Base-by-base conservation (phyloP, 257 asterid genomes). In the Solanum megistacrolobum region DNA sequence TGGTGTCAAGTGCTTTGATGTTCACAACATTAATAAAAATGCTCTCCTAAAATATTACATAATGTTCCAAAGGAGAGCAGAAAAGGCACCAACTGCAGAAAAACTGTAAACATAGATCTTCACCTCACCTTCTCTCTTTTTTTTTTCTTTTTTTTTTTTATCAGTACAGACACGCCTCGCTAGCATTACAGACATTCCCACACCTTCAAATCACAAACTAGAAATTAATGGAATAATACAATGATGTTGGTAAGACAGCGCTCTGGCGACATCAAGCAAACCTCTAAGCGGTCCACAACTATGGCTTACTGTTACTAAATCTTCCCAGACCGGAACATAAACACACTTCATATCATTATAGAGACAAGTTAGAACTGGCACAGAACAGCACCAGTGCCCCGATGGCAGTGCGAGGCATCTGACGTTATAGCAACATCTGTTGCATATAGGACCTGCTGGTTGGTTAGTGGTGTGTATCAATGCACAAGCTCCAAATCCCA, bases 331-430 rank as follows among this genome's bases (percentile, higher is more conserved):
- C 85, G 88, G 88, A 90, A 91, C 86, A 88, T 83, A 90, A 86
- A 92, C 95, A 91, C 94, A 90, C 94, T 87, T 87, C 90, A 90
- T 88, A 90, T 83, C 91, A 89, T 72, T 88, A 92, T 89, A 92
- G 90, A 93, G 92, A 92, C 90, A 62, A 88, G 89, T 89, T 88
- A 90, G 88, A 91, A 91, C 95, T 87, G 92, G 89, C 91, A 90
- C 62, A 55, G 88, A 23, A 87, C 71, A 29, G 90, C 52, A 89
- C 93, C 89, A 90, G 93, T 88, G 96, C 90, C 92, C 91, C 92
- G 86, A 91, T 35, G 81, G 91, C 91, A 88, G 89, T 85, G 84
- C 87, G 85, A 89, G 90, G 92, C 91, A 89, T 82, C 20, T 87
- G 81, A 89, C 90, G 85, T 91, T 88, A 88, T 91, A 89, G 92